A percentile compares a stretch with the other conserved stretches of the same genome.
These are phyloP conservation scores for Fusarium sp. DNA, from an alignment of 2,329 filamentous ascomycete species.

Conservation along the genomic window DNA sequence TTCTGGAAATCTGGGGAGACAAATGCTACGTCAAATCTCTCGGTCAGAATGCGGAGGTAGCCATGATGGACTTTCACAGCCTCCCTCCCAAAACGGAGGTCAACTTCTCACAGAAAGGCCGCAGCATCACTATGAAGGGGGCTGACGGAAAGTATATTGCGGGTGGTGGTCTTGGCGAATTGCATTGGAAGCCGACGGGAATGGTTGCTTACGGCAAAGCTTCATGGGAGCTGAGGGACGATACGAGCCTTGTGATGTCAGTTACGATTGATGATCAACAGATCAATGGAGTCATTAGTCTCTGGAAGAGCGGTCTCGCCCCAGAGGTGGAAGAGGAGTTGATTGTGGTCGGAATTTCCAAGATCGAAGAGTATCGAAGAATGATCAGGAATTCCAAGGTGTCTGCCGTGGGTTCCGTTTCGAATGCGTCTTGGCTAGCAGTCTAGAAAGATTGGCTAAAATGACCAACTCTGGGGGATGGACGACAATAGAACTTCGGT, in stretches of 20 bases:
- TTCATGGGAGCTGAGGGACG: background rate
- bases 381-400: background rate
- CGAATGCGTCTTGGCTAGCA: background rate
- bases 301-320: background rate
- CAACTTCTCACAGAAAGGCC: background rate
- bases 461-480: too few relatives aligned
- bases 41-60: background rate
- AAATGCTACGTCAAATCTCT: slow-evolving; percentile 2
- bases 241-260: background rate
- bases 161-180: background rate
- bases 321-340: background rate
- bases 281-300: background rate
- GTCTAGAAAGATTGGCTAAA: background rate
- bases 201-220: background rate
- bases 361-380: background rate
- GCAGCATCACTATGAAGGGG: background rate
- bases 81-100: background rate
- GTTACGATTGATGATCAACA: background rate
- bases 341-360: background rate
- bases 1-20: background rate
- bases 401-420: background rate
- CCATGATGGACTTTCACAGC: background rate
- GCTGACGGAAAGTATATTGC: background rate
- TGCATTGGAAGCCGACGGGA: background rate
- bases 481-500: background rate